These are phyloP conservation scores for Cryphonectria carpinicola DNA, from an alignment of 2,329 filamentous ascomycete genomes.

Conservation along the genomic window DNA sequence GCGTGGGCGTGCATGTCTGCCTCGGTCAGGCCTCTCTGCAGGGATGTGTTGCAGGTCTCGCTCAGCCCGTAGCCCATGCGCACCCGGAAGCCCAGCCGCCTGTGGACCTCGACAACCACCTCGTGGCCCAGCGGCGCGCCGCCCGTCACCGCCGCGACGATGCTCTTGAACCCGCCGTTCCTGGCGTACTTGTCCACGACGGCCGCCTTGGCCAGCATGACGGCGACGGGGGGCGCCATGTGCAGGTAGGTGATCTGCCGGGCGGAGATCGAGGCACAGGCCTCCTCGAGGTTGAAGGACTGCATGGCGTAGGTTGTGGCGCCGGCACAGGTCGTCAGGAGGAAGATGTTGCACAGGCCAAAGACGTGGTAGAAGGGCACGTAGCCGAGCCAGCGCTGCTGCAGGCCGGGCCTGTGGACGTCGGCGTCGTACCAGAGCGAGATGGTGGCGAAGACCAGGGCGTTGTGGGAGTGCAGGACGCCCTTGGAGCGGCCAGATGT, in stretches of 20 bases:
- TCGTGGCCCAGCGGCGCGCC: constrained; percentile 66
- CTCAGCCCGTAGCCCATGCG: constrained; percentile 76
- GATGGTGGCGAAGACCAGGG: constrained; percentile 62
- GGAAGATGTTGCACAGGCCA: constrained; percentile 60
- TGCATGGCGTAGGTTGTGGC: constrained; percentile 71
- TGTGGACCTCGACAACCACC: constrained; percentile 62
- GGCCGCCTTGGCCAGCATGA: constrained; percentile 71
- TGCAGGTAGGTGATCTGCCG: constrained; percentile 67
- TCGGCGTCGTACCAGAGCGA: constrained; percentile 55
- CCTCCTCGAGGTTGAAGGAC: constrained; percentile 67
- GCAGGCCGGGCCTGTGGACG: constrained; percentile 39
- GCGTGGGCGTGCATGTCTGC: constrained; percentile 48
- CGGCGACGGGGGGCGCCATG: constrained; percentile 72
- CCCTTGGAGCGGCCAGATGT: constrained; percentile 78
- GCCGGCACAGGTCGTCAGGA: constrained; percentile 56
- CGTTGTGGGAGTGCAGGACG: constrained; percentile 71
- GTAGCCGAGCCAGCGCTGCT: constrained; percentile 60
- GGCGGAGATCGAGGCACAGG: constrained; percentile 64
- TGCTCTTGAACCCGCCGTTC: constrained; percentile 51
- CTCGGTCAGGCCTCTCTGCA: constrained; percentile 60
- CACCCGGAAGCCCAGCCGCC: constrained; percentile 55
- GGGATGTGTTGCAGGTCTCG: constrained; percentile 67
- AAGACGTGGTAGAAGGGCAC: constrained; percentile 73
- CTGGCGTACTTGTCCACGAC: constrained; percentile 63
- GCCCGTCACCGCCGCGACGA: constrained; percentile 59